Evolutionary conservation across 2,329 filamentous ascomycete species (phyloP), one percentile per base, ranked within the genome.

Genomic region (Orbilia javanica): DNA sequence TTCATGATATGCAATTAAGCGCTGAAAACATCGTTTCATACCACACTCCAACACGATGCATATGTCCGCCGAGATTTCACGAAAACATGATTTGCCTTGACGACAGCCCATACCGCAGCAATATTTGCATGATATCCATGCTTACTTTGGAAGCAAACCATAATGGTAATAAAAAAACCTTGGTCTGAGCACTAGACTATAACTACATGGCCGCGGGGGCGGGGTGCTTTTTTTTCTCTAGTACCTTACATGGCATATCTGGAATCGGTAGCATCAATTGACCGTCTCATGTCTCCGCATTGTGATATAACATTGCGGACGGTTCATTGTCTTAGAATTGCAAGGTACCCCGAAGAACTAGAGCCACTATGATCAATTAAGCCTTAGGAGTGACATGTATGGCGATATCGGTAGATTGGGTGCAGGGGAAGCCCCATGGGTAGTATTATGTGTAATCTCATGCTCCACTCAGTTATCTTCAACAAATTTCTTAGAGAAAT

Each of bases 1-100:
- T 44, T 70, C 50, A 55, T 8, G 7, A 57, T 36, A 50, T 77
- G 60, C 42, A 42, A 50, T 77, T 77, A 77, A 71, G 72, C 72
- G 72, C 72, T 53, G 60, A 77, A 52, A 34, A 65, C 44, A 50
- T 22, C 31, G 55, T 66, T 42, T 55, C 29, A n/a, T 22, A 60
- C 55, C 34, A 60, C 42, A 34, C 44, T 55, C 22, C 57, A 64
- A 64, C 68, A 73, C 69, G n/a, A 50, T 31, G 53, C n/a, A 44
- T 44, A 44, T 20, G n/a, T 6, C 25, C 55, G 11, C 8, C 39
- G 25, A 36, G 52, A 48, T 48, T 46, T 65, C 29, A 25, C 69
- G 15, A 20, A 70, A 44, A 20, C 34, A 42, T 20, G n/a, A 34
- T 62, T 67, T 64, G 62, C 70, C 62, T 74, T 53, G 63, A 74